Evolutionary conservation across 2,329 filamentous ascomycete genomes (phyloP), one percentile per base, ranked within the genome.

Genomic region (Penicillium brasilianum): DNA sequence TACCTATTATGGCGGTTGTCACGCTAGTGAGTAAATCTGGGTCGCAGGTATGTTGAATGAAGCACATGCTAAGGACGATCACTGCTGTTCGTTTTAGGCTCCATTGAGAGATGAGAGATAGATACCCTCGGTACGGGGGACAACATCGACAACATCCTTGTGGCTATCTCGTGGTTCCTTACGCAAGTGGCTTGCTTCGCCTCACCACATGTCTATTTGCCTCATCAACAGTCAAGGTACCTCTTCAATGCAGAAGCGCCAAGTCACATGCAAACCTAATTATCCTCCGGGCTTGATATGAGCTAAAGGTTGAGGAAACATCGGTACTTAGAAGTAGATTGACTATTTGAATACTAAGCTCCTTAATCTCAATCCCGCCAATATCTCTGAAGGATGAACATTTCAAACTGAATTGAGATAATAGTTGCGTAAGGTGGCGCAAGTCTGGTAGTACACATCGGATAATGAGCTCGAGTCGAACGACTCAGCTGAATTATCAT

Each of bases 111-210:
- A 9, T 34, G 2, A 34, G 32, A 28, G 3, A 28, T 28, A 28
- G 11, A 25, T 13, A 28, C 22, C 13, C 43, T n/a, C 5, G 7
- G 28, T 14, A 13, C 11, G 7, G 28, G 32, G n/a, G 16, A 10
- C 8, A 32, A 10, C 2, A 2, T 30, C 9, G 18, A 49, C 8
- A 20, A 14, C 28, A 10, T 14, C 20, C 10, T 34, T 13, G 13
- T 9, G 6, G 13, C 10, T 32, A 20, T 50, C 46, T 50, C 30
- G 30, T 50, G 46, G 25, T 13, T 5, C 13, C 5, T 28, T 50
- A 50, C 46, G 46, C 46, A 50, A 28, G 30, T 50, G 46, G 46
- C 46, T 32, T 50, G 28, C 46, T 50, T 20, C n/a, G 30, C n/a
- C 5, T 50, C 28, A n/a, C 25, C 28, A 28, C 28, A 9, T 30